Evolutionary conservation across 2,329 filamentous ascomycete species (phyloP).

Genomic region (Ceratocystis eucalypticola): DNA sequence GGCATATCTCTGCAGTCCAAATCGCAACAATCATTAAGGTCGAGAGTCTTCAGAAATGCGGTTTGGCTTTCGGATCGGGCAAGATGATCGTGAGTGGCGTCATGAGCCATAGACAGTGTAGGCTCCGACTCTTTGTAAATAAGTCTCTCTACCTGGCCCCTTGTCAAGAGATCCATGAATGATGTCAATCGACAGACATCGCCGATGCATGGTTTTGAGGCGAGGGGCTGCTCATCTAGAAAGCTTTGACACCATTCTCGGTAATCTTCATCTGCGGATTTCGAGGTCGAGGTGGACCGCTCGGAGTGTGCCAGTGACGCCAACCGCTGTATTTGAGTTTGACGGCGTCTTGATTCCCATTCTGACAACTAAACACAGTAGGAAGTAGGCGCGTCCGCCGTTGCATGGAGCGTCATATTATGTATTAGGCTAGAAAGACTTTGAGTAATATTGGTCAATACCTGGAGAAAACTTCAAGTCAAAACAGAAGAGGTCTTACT

Average conservation of each 20-base stretch:
- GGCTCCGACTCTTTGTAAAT: not conserved
- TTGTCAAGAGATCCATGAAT: not conserved
- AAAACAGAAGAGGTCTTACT: not conserved
- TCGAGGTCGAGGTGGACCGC: too few relatives aligned
- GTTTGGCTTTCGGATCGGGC: not conserved
- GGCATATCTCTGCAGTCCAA: not conserved
- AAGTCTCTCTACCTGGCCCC: not conserved
- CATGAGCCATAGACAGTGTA: not conserved
- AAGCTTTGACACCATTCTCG: not conserved
- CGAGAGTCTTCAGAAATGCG: not conserved
- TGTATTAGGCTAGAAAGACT: not conserved
- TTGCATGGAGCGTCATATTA: not conserved
- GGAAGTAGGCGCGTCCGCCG: not conserved
- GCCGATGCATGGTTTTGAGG: not conserved
- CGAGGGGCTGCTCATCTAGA: not conserved
- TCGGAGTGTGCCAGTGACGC: not conserved
- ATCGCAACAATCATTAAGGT: not conserved
- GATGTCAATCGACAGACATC: not conserved
- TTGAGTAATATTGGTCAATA: not conserved
- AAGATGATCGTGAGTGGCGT: not conserved
- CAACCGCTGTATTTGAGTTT: not conserved
- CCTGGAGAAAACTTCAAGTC: not conserved
- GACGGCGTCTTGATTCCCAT: not conserved
- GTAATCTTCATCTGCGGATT: not conserved
- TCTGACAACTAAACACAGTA: conserved; percentile 1